These are phyloP conservation scores for Pleoardoris graminearum DNA, from an alignment of 2,329 filamentous ascomycete genomes.

Conservation along the genomic window DNA sequence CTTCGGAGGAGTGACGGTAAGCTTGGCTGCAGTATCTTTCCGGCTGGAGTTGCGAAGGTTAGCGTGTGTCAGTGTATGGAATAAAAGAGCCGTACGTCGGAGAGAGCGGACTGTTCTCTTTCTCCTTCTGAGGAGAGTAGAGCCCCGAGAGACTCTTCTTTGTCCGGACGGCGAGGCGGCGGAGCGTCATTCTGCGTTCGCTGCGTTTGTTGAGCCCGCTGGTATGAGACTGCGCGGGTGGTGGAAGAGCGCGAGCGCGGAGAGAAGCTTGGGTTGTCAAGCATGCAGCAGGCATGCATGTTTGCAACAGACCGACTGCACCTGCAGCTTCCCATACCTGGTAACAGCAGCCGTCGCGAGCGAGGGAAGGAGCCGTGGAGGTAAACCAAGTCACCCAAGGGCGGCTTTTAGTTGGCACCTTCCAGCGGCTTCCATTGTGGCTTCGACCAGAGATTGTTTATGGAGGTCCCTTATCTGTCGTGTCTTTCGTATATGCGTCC, in stretches of 20 bases:
- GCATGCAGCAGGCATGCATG: background rate
- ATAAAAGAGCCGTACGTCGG: constrained; percentile 7
- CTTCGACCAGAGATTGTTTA: no score
- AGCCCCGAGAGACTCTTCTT: constrained; percentile 38
- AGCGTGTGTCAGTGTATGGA: background rate
- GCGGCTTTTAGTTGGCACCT: no score
- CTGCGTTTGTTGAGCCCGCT: constrained; percentile 7
- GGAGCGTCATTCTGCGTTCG: constrained; percentile 29
- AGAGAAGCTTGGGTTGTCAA: background rate
- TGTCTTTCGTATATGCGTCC: no score
- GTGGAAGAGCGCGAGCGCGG: background rate
- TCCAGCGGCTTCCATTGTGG: no score
- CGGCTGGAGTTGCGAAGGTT: background rate
- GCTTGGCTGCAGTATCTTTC: background rate
- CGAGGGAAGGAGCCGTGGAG: background rate
- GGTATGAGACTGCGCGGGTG: background rate
- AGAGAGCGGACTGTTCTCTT: constrained; percentile 7
- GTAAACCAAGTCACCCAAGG: no score
- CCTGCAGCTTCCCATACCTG: background rate
- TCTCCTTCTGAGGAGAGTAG: constrained; percentile 22
- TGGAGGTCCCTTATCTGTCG: no score
- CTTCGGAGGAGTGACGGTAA: background rate
- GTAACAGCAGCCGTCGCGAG: background rate
- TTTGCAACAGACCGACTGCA: constrained; percentile 16
- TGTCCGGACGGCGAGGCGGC: constrained; percentile 29